Evolutionary conservation across 2,329 filamentous ascomycete genomes (phyloP).

Genomic region (Iodosphaeria phyllophila): DNA sequence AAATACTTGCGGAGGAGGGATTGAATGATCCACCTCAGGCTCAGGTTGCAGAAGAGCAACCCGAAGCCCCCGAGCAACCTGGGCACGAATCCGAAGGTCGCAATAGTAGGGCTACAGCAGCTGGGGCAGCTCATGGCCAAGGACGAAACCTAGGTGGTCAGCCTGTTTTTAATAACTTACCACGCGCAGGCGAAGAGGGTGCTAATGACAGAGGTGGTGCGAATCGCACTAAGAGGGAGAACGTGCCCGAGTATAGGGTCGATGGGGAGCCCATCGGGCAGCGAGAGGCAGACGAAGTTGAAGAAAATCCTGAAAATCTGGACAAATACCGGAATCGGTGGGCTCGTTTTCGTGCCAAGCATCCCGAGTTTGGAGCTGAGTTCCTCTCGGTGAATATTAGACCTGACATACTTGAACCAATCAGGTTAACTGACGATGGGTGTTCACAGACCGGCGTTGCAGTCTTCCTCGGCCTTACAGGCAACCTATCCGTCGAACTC

Average conservation of each 20-base stretch:
- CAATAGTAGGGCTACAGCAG: constrained; percentile 1
- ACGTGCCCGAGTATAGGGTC: constrained; percentile 6
- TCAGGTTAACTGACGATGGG: background rate
- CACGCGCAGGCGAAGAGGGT: constrained; percentile 1
- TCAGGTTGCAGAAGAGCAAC: background rate
- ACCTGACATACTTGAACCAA: too few species aligned
- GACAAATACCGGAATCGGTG: constrained; percentile 11
- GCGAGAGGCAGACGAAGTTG: constrained; percentile 6
- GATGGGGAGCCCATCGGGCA: constrained; percentile 10
- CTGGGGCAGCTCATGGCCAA: constrained; percentile 2
- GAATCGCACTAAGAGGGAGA: constrained; percentile 1
- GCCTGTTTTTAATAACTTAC: constrained; percentile 5
- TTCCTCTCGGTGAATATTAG: constrained; percentile 8
- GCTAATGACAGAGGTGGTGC: constrained; percentile 4
- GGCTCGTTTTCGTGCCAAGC: constrained; percentile 11
- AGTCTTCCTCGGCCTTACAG: constrained; percentile 10
- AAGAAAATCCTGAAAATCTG: constrained; percentile 6
- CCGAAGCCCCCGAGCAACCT: background rate
- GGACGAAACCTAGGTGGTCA: constrained; percentile 4
- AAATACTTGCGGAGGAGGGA: constrained; percentile 1
- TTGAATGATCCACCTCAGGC: constrained; percentile 2
- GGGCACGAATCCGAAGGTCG: background rate
- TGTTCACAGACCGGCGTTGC: constrained; percentile 7
- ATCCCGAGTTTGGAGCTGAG: constrained; percentile 12
- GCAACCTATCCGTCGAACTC: constrained; percentile 11